Evolutionary conservation across 2,329 filamentous ascomycete species (phyloP), one percentile per base, ranked within the genome.

Genomic region (Cercospora sojina): DNA sequence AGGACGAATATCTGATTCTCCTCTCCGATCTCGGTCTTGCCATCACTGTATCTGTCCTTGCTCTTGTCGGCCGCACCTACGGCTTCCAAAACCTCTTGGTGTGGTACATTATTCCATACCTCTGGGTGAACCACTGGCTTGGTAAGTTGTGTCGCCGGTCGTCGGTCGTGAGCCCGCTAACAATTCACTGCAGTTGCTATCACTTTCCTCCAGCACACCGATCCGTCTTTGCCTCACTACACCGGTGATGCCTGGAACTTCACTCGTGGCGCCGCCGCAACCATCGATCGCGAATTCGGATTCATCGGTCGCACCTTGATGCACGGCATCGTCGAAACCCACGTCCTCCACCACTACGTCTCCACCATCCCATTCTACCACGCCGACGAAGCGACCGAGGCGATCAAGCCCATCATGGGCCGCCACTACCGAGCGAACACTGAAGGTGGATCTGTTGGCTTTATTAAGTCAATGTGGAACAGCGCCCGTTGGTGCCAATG

Each of bases 111-210:
- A 77, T 96, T 66, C 95, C 95, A 41, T 99, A 98, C 80, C 85
- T 97, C 68, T 97, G 94, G 94, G 93, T 97, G 64, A 96, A 98
- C 87, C 93, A 97, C 87, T 98, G 94, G 94, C 90, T 98, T 64
- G 91, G 92, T 95, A 88, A 86, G 91, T 86, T 31, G 27, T n/a
- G 41, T 16, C 7, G 38, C 56, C 8, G 51, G 25, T 1, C 9
- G 16, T 27, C 43, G n/a, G 13, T 18, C 29, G 13, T 18, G 23
- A 25, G 60, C 47, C 43, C 63, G 51, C 59, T 64, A 62, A 62
- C 67, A 25, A 47, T 53, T 7, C 51, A 27, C 12, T 43, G 29
- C 74, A 94, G 93, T 98, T 73, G 93, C 93, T 79, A 98, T 98
- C 80, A 98, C 94, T 73, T 98, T 89, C 86, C 88, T 98, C 70